Conservation (phyloP, 208 protist genomes). For the Herpetomonas tarakana region DNA sequence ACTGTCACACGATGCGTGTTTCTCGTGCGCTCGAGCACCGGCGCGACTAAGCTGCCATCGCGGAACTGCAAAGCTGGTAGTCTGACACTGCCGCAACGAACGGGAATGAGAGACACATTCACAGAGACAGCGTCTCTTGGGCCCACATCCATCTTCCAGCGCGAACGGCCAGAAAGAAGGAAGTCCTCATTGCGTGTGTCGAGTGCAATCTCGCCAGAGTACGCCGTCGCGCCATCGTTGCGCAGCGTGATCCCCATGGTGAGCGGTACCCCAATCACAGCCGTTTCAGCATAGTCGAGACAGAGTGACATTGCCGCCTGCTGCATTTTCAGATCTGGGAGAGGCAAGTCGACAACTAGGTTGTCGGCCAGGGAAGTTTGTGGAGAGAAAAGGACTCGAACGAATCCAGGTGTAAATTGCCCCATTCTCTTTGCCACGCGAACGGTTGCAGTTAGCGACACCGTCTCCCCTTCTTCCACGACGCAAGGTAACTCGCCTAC, state of each 20-base stretch:
- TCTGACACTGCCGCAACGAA: neutral
- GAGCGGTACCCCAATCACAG: neutral
- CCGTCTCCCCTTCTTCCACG: neutral
- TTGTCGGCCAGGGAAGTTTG: neutral
- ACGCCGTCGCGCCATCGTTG: neutral
- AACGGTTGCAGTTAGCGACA: neutral
- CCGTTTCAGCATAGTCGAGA: neutral
- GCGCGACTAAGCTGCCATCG: neutral
- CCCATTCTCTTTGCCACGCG: neutral
- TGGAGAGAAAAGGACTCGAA: neutral
- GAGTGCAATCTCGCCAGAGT: neutral
- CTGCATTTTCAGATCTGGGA: neutral
- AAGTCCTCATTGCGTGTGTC: neutral
- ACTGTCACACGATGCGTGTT: neutral
- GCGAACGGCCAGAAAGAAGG: neutral
- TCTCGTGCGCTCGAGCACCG: neutral
- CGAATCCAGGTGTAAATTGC: neutral
- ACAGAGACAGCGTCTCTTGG: neutral
- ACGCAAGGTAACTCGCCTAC: neutral
- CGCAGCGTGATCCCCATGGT: neutral
- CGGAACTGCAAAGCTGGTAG: neutral
- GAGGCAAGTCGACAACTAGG: neutral
- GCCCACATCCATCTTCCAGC: neutral
- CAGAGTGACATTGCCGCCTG: neutral
- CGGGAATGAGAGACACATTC: neutral